Conservation (phyloP, 2,329 filamentous ascomycete genomes). For the Cylindrodendrum hubeiense region DNA sequence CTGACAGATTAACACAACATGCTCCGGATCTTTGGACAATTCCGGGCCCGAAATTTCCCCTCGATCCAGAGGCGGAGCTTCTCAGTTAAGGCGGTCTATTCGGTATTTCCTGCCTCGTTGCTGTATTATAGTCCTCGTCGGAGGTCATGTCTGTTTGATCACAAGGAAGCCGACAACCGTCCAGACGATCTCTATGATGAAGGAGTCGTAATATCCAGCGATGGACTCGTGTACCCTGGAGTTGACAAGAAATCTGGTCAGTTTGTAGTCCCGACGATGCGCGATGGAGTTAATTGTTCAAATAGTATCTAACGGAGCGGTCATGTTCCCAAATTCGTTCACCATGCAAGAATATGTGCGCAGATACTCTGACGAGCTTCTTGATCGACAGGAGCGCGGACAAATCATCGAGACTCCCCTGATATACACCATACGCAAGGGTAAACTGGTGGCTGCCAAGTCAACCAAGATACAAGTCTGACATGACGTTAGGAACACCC, state of each 20-base stretch:
- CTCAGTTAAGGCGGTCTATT: conserved; percentile 35
- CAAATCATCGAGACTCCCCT: conserved; percentile 17
- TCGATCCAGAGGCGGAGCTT: no score
- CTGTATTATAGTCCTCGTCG: conserved; percentile 25
- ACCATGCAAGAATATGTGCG: conserved; percentile 33
- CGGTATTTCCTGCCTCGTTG: conserved; percentile 29
- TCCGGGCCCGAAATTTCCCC: no score
- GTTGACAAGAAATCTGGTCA: conserved; percentile 12
- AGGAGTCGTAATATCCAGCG: conserved; percentile 12
- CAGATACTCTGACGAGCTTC: conserved; percentile 26
- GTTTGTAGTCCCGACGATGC: not conserved
- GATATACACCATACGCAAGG: conserved; percentile 31
- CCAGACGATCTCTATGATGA: conserved; percentile 19
- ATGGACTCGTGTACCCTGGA: conserved; percentile 31
- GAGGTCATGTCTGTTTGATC: conserved; percentile 23
- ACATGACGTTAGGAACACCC: conserved; percentile 23
- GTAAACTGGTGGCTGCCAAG: no score
- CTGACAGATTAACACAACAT: no score
- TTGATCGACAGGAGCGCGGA: conserved; percentile 29
- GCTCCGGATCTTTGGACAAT: no score
- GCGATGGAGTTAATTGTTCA: not conserved
- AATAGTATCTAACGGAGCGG: conserved; percentile 28
- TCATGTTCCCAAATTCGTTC: conserved; percentile 40
- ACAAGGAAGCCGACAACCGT: conserved; percentile 6
- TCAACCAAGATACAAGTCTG: no score